Base-by-base conservation (phyloP, 2,329 filamentous ascomycete genomes). In the Colletotrichum cordylinicola region DNA sequence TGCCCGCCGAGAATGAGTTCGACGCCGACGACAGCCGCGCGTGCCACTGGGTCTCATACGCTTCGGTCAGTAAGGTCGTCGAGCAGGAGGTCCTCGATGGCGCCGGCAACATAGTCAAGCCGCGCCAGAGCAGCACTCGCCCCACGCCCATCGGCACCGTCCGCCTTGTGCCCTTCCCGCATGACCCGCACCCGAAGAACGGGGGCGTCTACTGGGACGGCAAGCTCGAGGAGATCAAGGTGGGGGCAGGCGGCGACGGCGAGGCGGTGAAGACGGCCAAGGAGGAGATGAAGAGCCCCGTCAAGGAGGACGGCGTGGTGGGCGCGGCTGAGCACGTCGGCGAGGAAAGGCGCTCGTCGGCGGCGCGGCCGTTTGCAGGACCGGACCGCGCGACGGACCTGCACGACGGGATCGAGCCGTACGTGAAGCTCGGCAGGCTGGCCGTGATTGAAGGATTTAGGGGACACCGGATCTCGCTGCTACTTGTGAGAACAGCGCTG, bases 1-100 rank as follows among this genome's bases (percentile, higher is more conserved):
- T 92, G 16, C 87, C 90, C 0, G 84, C 92, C 1, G 91, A 94
- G 48, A 91, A 92, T 78, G 96, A 98, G 83, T 90, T 95, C 78
- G 96, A 98, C 86, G 86, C 89, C 2, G 95, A 98, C 82, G 96
- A 98, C 83, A 79, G 89, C 1, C 91, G 94, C 43, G 93, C 92
- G 79, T 96, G 93, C 85, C 96, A 98, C 84, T 98, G 95, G 94
- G 93, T 98, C 35, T 88, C 93, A n/a, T 98, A 98, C 84, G 91
- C 92, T 64, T 92, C 89, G 18, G 88, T 94, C 72, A 89, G 90
- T 70, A 86, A 84, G 65, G 85, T 82, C 5, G 84, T 85, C 60
- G 83, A 84, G 74, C 81, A 83, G 7, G 87, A 89, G 81, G 79
- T 86, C 60, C 85, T 84, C 33, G 86, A 90, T 80, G 83, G 85